Evolutionary conservation across 257 asterid genomes (phyloP), one percentile per base, ranked within the genome.

Genomic region (Apocynum venetum): DNA sequence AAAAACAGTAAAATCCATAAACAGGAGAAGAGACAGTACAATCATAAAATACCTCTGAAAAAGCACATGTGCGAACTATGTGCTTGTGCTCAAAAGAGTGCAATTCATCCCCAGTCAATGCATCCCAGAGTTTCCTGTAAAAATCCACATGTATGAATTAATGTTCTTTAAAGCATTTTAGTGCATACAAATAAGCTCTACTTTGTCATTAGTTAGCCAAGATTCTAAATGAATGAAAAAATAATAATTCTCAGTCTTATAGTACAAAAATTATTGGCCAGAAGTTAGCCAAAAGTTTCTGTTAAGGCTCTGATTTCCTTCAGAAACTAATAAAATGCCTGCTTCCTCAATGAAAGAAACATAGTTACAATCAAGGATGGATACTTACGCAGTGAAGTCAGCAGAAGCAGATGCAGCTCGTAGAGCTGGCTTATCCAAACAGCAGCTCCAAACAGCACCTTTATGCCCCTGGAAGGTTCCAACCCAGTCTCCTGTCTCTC

Each of bases 401-500:
- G 99, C 99, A 77, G 99, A 91, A 2, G 96, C 98, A 76, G 99
- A 87, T 70, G 99, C 99, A 72, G 96, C 97, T 69, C 97, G 98
- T 63, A 95, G 82, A 60, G 97, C 99, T 78, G 88, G 85, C 79
- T 91, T 95, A 87, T 93, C 98, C 80, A 95, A 82, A 88, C 97
- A 88, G 85, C 94, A 87, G 86, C 97, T 89, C 99, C 98, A 95
- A 60, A 95, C 99, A 52, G 99, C 99, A 78, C 99, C 99, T 80
- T 95, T 95, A 86, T 95, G 99, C 79, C 99, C 99, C 85, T 88
- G 91, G 84, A 93, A 95, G 79, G 98, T 95, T 81, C 99, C 99
- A 84, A 95, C 87, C 99, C 99, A 95, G 74, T 95, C 99, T 36
- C 99, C 99, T 6, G 99, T 93, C 87, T 91, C 98, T 61, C 99